phyloP scores from a whole-genome alignment of 108 stramenopile genomes.

The Nitzschia sp. region DNA sequence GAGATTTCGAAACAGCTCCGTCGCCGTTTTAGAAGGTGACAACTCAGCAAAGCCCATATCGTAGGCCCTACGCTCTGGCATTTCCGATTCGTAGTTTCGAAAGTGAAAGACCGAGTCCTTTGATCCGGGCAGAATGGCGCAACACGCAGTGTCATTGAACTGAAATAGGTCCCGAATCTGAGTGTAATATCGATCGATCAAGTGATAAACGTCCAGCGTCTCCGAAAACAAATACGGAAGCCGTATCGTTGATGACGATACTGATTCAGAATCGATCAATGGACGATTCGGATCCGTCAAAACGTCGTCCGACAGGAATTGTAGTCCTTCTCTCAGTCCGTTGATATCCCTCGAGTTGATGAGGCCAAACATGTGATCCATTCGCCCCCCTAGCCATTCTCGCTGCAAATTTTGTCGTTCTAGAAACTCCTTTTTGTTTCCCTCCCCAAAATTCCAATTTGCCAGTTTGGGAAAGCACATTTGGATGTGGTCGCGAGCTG shows the following conservation, averaged over 20 bases:
- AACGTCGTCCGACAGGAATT: neutral
- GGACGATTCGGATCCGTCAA: slow-evolving; percentile 9
- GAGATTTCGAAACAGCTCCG: slow-evolving; percentile 43
- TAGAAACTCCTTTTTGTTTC: slow-evolving; percentile 12
- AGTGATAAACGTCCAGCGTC: slow-evolving; percentile 18
- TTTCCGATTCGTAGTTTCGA: slow-evolving; percentile 60
- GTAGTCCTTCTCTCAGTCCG: slow-evolving; percentile 4
- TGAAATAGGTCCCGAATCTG: slow-evolving; percentile 11
- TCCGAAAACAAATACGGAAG: neutral
- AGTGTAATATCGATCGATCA: slow-evolving; percentile 29
- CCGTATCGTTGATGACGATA: neutral
- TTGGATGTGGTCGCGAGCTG: slow-evolving; percentile 22
- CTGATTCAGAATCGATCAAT: neutral
- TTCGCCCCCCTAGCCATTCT: slow-evolving; percentile 1
- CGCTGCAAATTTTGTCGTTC: neutral
- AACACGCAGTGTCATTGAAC: slow-evolving; percentile 31
- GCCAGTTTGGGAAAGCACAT: slow-evolving; percentile 42
- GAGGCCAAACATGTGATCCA: slow-evolving; percentile 15
- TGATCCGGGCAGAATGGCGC: slow-evolving; percentile 5
- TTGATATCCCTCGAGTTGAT: slow-evolving; percentile 2
- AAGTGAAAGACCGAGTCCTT: slow-evolving; percentile 51
- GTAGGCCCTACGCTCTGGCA: slow-evolving; percentile 36
- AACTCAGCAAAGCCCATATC: slow-evolving; percentile 61
- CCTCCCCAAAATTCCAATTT: slow-evolving; percentile 26
- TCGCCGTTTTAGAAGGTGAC: slow-evolving; percentile 34